Conservation (phyloP, 2,329 filamentous ascomycete genomes). For the Pseudogymnoascus sp. region DNA sequence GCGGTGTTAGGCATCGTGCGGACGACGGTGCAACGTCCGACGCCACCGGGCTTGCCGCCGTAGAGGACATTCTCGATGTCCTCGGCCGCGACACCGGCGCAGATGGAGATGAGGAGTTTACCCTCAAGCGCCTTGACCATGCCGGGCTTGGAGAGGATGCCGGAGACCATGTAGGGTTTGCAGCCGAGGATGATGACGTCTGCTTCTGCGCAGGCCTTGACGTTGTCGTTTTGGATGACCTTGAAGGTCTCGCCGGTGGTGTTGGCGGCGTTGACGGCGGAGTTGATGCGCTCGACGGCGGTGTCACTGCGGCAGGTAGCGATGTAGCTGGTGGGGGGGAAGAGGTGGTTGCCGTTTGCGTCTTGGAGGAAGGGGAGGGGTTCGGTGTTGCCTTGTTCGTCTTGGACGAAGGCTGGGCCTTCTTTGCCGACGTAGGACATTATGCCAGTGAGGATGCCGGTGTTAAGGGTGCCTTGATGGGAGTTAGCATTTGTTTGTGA, state of each 20-base stretch:
- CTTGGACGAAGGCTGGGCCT: background rate
- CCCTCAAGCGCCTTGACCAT: slow-evolving; percentile 65
- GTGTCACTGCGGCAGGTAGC: background rate
- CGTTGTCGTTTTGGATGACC: slow-evolving; percentile 50
- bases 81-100: slow-evolving; percentile 63
- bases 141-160: slow-evolving; percentile 57
- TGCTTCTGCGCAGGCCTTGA: slow-evolving; percentile 55
- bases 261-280: background rate
- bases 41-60: slow-evolving; percentile 40
- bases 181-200: slow-evolving; percentile 72
- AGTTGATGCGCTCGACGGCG: background rate
- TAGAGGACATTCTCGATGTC: slow-evolving; percentile 61
- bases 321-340: background rate
- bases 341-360: background rate
- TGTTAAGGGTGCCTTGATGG: background rate
- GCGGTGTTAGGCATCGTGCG: slow-evolving; percentile 82
- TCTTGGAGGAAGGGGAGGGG: background rate
- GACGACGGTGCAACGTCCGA: slow-evolving; percentile 50
- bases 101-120: slow-evolving; percentile 75
- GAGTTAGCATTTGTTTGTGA: background rate
- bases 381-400: background rate
- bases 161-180: slow-evolving; percentile 67
- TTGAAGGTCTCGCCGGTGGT: background rate
- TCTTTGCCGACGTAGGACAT: background rate
- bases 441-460: background rate